Evolutionary conservation across 208 protist genomes (phyloP).

Genomic region (Leishmania major): DNA sequence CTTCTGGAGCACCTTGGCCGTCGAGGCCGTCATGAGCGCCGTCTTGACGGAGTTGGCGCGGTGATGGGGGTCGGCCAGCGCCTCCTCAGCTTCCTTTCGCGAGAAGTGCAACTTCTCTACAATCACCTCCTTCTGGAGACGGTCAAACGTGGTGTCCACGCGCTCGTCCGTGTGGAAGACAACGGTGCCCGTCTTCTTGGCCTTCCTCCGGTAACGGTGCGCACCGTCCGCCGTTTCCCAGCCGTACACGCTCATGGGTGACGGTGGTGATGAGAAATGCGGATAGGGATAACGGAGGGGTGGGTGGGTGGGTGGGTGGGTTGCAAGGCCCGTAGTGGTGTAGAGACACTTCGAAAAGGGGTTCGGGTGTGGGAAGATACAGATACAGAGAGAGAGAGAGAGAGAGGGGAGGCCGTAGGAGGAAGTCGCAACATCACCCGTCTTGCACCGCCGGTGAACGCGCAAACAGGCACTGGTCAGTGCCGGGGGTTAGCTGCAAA

Average conservation of each 20-base stretch:
- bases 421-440: background rate
- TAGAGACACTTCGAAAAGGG: background rate
- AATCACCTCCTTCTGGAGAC: conserved; percentile 58
- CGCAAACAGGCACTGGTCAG: background rate
- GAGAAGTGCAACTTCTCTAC: conserved; percentile 33
- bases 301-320: background rate
- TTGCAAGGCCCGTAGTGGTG: background rate
- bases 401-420: background rate
- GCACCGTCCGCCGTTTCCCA: conserved; percentile 69
- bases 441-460: background rate
- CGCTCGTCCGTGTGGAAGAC: conserved; percentile 77
- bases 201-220: conserved; percentile 50
- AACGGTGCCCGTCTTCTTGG: conserved; percentile 86
- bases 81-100: conserved; percentile 22
- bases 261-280: background rate
- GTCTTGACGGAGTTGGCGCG: conserved; percentile 31
- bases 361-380: background rate
- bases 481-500: background rate
- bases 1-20: conserved; percentile 46
- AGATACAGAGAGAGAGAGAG: background rate
- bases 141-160: conserved; percentile 72
- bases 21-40: conserved; percentile 71
- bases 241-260: conserved; percentile 63
- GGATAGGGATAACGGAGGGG: background rate
- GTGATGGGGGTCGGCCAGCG: conserved; percentile 28